Evolutionary conservation across 148 eudicot species (phyloP), one percentile per base, ranked within the genome.

Genomic region (Rhododendron ovatum): DNA sequence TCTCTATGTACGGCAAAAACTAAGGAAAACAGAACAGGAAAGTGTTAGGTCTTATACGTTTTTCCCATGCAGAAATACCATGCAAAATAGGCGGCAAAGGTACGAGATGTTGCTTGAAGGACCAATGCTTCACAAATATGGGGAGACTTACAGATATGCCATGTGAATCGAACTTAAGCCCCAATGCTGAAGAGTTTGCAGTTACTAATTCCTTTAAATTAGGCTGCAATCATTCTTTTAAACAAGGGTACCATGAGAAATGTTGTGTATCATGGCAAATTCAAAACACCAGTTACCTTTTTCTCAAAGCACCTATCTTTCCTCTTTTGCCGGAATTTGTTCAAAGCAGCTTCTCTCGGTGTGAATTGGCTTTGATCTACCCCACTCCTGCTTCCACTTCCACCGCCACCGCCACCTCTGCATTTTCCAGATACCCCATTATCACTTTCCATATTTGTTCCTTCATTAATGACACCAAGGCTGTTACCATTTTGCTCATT

Each of bases 261-360:
- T 20, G 18, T 30, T 5, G 82, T 45, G 12, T 47, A 43, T 33
- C 43, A 82, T 33, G 10, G 39, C 24, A 39, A 73, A 82, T 28
- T 67, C 63, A 41, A 47, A 59, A 83, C 48, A 78, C 13, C 39
- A 82, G 75, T 67, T 92, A 94, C 96, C 96, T 86, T 94, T 89
- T 91, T 94, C 87, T 92, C 92, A 81, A 93, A 93, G 91, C 93
- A 91, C 89, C 96, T 92, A 80, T 90, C 96, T 87, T 94, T 94
- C 84, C 96, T 91, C 88, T 94, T 93, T 82, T 84, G 91, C 24
- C 91, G 91, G 79, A 90, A 91, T 84, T 93, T 94, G 45, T 90
- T 89, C 84, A 91, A 88, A 87, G 95, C 93, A 85, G 95, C 92
- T 87, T 91, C 93, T 79, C 95, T 91, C 33, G 75, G 92, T 18